Evolutionary conservation across 2,329 filamentous ascomycete genomes (phyloP).

Genomic region (Cercospora janseana): DNA sequence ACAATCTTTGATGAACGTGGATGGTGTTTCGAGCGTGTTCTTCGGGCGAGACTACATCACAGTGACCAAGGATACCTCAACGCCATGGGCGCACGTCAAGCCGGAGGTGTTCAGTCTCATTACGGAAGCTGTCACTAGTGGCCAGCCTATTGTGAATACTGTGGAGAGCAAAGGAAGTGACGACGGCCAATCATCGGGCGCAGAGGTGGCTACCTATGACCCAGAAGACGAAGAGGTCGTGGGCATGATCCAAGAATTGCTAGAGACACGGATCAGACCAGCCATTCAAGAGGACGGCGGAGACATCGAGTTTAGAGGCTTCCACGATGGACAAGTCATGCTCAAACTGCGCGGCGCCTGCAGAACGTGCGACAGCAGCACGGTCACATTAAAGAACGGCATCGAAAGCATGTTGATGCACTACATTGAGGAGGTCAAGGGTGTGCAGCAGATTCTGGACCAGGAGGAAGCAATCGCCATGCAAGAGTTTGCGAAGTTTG

Average conservation of each 20-base stretch:
- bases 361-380: conserved; percentile 93
- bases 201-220: conserved; percentile 76
- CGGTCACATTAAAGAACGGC: conserved; percentile 93
- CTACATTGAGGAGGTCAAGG: conserved; percentile 92
- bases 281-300: conserved; percentile 97
- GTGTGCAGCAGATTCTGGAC: conserved; percentile 85
- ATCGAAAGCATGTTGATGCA: conserved; percentile 95
- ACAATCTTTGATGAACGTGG: conserved; percentile 84
- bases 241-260: conserved; percentile 96
- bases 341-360: conserved; percentile 85
- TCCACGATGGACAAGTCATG: conserved; percentile 70
- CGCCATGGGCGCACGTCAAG: conserved; percentile 91
- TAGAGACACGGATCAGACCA: conserved; percentile 91
- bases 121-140: conserved; percentile 84
- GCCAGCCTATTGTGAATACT: conserved; percentile 75
- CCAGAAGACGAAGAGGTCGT: conserved; percentile 93
- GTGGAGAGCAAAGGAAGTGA: conserved; percentile 58
- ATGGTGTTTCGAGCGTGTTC: conserved; percentile 92
- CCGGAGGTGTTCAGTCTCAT: conserved; percentile 94
- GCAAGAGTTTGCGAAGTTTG: conserved; percentile 88
- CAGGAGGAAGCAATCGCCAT: conserved; percentile 86
- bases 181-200: conserved; percentile 49
- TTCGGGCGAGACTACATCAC: conserved; percentile 96
- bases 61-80: conserved; percentile 82
- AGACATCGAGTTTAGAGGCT: conserved; percentile 93